phyloP scores from a whole-genome alignment of 2,329 filamentous ascomycete species.

The Fusarium udum region DNA sequence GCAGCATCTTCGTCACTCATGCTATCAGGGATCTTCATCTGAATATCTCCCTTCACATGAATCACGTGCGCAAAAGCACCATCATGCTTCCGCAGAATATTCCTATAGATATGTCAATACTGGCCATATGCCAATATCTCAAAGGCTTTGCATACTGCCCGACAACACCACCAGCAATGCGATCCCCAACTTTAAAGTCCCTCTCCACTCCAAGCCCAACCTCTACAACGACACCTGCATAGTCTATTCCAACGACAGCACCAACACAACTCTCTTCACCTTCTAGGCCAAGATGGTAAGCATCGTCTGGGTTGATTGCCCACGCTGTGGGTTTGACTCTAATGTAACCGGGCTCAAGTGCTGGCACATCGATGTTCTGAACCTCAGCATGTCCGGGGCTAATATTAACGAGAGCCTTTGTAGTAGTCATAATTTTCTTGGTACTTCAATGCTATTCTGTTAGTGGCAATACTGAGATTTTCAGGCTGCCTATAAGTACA shows the following conservation, averaged over 20 bases:
- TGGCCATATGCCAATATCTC: no score
- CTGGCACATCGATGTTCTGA: neutral
- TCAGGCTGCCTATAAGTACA: neutral
- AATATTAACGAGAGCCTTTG: neutral
- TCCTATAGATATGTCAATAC: neutral
- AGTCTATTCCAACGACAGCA: slow-evolving; percentile 53
- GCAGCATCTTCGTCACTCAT: slow-evolving; percentile 55
- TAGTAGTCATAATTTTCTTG: neutral
- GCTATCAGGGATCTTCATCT: slow-evolving; percentile 54
- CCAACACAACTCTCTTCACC: slow-evolving; percentile 10
- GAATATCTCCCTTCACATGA: slow-evolving; percentile 51
- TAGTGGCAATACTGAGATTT: rapidly evolving
- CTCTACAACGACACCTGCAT: slow-evolving; percentile 56
- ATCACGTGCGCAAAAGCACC: slow-evolving; percentile 55
- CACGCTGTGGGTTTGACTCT: neutral
- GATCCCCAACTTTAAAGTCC: slow-evolving; percentile 57
- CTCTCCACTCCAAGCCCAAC: slow-evolving; percentile 51
- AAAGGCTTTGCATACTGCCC: neutral
- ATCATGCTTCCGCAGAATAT: slow-evolving; percentile 7
- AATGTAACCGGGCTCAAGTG: neutral
- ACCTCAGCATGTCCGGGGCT: neutral
- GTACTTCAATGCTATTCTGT: rapidly evolving
- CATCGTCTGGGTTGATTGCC: slow-evolving; percentile 4
- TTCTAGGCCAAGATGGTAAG: neutral
- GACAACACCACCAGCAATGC: slow-evolving; percentile 44